Conservation (phyloP, 164 flowering plant species). For the Nymphaea colorata region DNA sequence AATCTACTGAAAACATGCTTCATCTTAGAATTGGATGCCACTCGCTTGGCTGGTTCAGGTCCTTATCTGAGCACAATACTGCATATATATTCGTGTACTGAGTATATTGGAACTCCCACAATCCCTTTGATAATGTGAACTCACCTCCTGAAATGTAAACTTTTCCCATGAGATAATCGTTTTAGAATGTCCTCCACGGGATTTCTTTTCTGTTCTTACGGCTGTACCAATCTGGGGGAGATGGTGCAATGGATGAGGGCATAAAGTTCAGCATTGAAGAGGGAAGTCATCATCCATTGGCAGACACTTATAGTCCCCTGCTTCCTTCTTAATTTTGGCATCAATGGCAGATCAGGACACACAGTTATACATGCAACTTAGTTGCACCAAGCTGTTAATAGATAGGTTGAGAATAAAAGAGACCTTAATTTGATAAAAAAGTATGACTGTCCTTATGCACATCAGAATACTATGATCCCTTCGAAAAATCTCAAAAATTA, state of each 20-base stretch:
- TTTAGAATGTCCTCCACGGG: not conserved
- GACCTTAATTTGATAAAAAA: too few relatives aligned
- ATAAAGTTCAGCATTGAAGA: constrained; percentile 27
- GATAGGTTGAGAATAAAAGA: too few relatives aligned
- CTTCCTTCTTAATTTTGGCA: constrained; percentile 10
- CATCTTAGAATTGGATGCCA: not conserved
- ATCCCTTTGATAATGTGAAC: not conserved
- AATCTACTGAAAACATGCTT: constrained; percentile 15
- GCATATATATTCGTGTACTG: not conserved
- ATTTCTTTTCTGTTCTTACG: not conserved
- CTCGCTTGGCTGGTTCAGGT: not conserved
- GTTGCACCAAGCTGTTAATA: too few relatives aligned
- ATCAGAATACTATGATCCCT: too few relatives aligned
- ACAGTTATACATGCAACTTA: too few relatives aligned
- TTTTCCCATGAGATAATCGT: not conserved
- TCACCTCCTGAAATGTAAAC: not conserved
- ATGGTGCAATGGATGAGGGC: constrained; percentile 17
- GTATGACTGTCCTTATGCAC: too few relatives aligned
- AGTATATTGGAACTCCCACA: not conserved
- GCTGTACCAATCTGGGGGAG: constrained; percentile 23
- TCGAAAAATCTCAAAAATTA: too few relatives aligned
- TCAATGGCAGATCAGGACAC: not conserved
- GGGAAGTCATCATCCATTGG: constrained; percentile 31
- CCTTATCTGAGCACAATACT: not conserved
- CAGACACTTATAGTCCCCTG: constrained; percentile 12